Base-by-base conservation (phyloP, 352 stramenopile species). In the Phytophthora pini region DNA sequence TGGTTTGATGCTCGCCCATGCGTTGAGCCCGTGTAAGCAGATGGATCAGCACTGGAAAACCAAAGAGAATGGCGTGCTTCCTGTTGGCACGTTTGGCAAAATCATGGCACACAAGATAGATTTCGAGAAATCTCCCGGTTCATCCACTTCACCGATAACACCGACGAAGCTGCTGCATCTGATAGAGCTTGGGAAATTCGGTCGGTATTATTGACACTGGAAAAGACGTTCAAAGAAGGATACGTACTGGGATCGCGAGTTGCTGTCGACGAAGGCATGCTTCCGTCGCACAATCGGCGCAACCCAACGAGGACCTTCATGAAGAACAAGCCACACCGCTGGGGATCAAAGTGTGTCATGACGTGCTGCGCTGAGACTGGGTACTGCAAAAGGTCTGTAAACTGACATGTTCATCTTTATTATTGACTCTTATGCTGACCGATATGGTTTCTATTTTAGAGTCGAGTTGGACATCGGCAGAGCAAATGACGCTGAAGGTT, bases 121-220 rank as follows among this genome's bases (percentile, higher is more conserved):
- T 65, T 70, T 26, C 26, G 39, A 2, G 22, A 54, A 0, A 57
- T 70, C 8, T 11, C 41, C 4, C 6, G 34, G 0, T 59, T 54
- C 38, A 12, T 65, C 2, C 55, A 71, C 13, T 61, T 65, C 22
- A 45, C 38, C 1, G 15, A 54, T 22, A 61, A 65, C 17, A 20
- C 17, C 36, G 41, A 50, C 5, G 11, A n/a, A 29, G 9, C 3
- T 22, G 40, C 27, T 43, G 10, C 4, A 5, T 32, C 2, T 29
- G 43, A 70, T 32, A 32, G 54, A 7, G 48, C 48, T 0, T 70
- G 61, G 47, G 64, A 70, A 55, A 27, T 51, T 5, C 53, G 45
- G 2, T 36, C 17, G 0, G 41, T 70, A 2, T 40, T 70, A 1
- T 13, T 13, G 0, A 26, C 22, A 0, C 15, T 69, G 6, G 45